Evolutionary conservation across 1,139 yeast species (phyloP).

Genomic region (Magnusiomyces ingens): DNA sequence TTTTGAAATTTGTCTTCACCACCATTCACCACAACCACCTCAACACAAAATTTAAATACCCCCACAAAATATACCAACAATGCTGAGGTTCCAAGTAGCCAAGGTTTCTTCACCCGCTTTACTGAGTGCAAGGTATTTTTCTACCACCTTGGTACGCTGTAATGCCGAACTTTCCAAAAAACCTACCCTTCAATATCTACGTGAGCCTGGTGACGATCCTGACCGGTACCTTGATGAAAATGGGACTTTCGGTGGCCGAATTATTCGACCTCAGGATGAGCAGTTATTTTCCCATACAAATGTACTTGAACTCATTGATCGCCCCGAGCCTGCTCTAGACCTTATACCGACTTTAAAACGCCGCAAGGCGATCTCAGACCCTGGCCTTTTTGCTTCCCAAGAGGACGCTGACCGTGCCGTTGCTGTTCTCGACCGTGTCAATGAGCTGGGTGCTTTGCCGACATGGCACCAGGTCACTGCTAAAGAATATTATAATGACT

Average conservation of each 20-base stretch:
- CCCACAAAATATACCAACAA: no score
- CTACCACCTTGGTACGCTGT: neutral
- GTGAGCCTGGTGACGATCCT: constrained; percentile 4
- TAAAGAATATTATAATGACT: constrained; percentile 5
- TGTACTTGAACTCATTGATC: constrained; percentile 12
- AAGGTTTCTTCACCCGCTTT: no score
- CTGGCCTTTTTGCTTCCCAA: constrained; percentile 7
- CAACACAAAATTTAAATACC: no score
- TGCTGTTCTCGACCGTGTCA: constrained; percentile 6
- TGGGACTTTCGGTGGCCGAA: constrained; percentile 16
- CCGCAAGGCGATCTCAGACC: neutral
- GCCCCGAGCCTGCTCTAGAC: constrained; percentile 10
- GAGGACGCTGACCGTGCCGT: constrained; percentile 10
- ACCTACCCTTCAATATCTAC: neutral
- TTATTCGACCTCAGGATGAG: constrained; percentile 11
- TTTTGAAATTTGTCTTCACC: no score
- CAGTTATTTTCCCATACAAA: constrained; percentile 12
- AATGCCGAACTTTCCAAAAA: neutral
- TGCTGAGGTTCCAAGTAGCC: no score
- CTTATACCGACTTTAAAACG: constrained; percentile 7
- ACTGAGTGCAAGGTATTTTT: no score
- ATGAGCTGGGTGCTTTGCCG: constrained; percentile 5
- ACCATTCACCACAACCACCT: no score
- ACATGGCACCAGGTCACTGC: constrained; percentile 8
- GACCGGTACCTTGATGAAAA: constrained; percentile 1